Evolutionary conservation across 768 basidiomycete species (phyloP).

Genomic region (Obba rivulosa): DNA sequence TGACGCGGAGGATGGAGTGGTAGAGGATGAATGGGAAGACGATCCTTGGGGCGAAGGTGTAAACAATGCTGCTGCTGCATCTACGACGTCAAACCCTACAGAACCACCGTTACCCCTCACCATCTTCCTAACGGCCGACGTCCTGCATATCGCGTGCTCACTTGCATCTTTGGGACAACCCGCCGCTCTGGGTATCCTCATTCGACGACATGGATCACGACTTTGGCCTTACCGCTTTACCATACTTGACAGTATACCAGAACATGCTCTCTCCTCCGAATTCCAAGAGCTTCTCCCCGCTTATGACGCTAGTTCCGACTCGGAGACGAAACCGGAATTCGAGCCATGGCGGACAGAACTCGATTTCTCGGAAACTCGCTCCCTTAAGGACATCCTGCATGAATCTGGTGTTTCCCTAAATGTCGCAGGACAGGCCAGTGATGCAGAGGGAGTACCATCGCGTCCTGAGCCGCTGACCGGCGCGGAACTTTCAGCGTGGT

Average conservation of each 20-base stretch:
- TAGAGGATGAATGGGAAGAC: conserved; percentile 64
- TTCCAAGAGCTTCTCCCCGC: conserved; percentile 61
- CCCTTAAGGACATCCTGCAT: conserved; percentile 38
- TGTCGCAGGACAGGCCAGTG: background rate
- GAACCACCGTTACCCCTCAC: conserved; percentile 50
- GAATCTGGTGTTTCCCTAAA: conserved; percentile 18
- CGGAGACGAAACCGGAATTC: conserved; percentile 31
- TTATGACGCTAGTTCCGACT: conserved; percentile 42
- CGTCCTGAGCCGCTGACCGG: conserved; percentile 33
- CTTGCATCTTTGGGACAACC: conserved; percentile 64
- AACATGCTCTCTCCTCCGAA: conserved; percentile 58
- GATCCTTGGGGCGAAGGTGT: conserved; percentile 68
- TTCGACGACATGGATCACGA: conserved; percentile 45
- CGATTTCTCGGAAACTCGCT: conserved; percentile 55
- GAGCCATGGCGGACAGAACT: conserved; percentile 44
- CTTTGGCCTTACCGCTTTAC: conserved; percentile 68
- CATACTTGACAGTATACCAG: conserved; percentile 72
- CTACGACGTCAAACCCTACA: conserved; percentile 7
- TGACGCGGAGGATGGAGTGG: conserved; percentile 9
- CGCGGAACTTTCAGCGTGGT: conserved; percentile 67
- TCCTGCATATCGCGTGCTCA: conserved; percentile 54
- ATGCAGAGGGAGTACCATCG: background rate
- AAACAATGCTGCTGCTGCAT: conserved; percentile 20
- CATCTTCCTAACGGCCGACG: conserved; percentile 54
- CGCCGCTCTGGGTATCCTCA: conserved; percentile 50